Evolutionary conservation across 352 stramenopile species (phyloP).

Genomic region (Globisporangium mamillatum): DNA sequence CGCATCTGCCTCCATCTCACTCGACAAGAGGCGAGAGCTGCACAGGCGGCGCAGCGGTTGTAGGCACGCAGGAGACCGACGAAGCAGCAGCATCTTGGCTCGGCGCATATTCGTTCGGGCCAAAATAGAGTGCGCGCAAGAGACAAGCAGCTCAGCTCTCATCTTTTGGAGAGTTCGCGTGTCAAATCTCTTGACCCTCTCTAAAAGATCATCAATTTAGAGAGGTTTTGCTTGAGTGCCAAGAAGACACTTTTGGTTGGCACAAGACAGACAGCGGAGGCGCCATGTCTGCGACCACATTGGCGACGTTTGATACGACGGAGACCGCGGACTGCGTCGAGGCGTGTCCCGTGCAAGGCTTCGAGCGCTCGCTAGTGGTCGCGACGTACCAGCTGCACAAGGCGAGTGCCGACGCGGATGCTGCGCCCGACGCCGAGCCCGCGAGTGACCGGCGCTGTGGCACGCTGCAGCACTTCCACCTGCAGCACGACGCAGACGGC

Average conservation of each 20-base stretch:
- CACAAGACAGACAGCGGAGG: not conserved
- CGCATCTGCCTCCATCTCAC: not conserved
- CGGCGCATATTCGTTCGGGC: not conserved
- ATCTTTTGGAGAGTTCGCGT: not conserved
- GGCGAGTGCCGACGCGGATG: constrained; percentile 15
- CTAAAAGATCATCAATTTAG: not conserved
- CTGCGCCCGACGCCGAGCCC: constrained; percentile 10
- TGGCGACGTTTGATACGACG: constrained; percentile 71
- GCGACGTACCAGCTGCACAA: constrained; percentile 86
- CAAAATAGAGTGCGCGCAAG: not conserved
- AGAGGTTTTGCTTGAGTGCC: not conserved
- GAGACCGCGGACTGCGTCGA: constrained; percentile 87
- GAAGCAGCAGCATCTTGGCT: constrained; percentile 2
- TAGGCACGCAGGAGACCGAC: not conserved
- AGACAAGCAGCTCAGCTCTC: not conserved
- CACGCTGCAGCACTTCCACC: constrained; percentile 63
- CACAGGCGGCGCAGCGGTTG: too few species aligned
- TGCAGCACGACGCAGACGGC: constrained; percentile 29
- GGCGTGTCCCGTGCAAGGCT: constrained; percentile 57
- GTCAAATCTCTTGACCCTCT: constrained; percentile 4
- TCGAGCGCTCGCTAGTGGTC: constrained; percentile 62
- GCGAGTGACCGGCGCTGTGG: constrained; percentile 48
- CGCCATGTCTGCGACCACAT: constrained; percentile 24
- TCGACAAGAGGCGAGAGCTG: constrained; percentile 9
- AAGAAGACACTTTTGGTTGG: constrained; percentile 7